Evolutionary conservation across 73 alveolate genomes (phyloP), one percentile per base, ranked within the genome.

Genomic region (Tetrahymena elliotti): DNA sequence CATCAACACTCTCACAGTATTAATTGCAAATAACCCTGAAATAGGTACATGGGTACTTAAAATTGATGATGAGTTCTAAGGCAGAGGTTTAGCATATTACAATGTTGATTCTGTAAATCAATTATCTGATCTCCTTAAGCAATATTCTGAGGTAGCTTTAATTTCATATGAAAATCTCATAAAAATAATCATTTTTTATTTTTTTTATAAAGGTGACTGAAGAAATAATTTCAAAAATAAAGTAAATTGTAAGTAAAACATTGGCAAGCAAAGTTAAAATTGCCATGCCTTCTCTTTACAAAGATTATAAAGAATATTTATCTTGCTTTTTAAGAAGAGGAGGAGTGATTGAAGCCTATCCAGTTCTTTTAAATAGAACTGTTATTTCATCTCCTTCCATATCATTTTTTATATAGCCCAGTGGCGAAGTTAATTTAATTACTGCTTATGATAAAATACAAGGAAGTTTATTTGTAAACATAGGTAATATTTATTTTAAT

Each of bases 311-410:
- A 24, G 99, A 99, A 96, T 99, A 96, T 95, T 96, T 99, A 53
- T 93, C 96, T 84, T 95, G 97, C 38, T 98, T 98, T 95, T 95
- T 98, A 39, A 98, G 96, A 95, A 97, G 98, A 92, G 99, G 99
- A 93, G 99, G 99, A 41, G 98, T 99, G 4, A 98, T 99, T 34
- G 99, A 99, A 94, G 99, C 99, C 8, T 97, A 99, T 88, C 99
- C 99, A 11, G 88, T 68, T 15, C 96, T 99, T 15, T 98, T 98
- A 84, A 96, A 96, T 94, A 96, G 98, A 10, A 92, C 96, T 16
- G 95, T 96, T 93, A 96, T 99, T 53, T 99, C 98, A 0, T 95
- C 99, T 11, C 99, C 99, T 94, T 95, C 98, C 39, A 96, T 98
- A n/a, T 96, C 99, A 36, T 98, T 99, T 84, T 97, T 97, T 39